These are phyloP conservation scores for Rossbeevera mucosa DNA, from an alignment of 768 basidiomycete genomes.

Conservation along the genomic window DNA sequence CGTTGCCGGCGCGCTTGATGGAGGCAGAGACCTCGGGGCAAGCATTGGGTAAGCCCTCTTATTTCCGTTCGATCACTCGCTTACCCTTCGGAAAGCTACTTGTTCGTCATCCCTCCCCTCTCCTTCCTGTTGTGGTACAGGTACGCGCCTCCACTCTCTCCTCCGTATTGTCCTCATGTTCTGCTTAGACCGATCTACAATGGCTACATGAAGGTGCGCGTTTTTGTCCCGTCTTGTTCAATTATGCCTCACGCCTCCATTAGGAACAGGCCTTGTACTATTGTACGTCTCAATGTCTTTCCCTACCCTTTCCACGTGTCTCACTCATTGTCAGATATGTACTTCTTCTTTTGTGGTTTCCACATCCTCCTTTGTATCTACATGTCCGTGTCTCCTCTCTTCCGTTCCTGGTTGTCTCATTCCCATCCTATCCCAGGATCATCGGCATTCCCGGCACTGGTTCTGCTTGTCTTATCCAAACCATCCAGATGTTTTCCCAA, in stretches of 20 bases:
- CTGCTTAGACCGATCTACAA: slow-evolving; percentile 84
- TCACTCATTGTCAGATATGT: slow-evolving; percentile 61
- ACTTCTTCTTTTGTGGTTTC: slow-evolving; percentile 95
- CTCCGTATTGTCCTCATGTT: slow-evolving; percentile 7
- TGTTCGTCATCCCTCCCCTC: slow-evolving; percentile 68
- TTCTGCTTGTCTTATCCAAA: slow-evolving; percentile 92
- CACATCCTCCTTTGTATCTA: slow-evolving; percentile 91
- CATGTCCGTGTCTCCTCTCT: slow-evolving; percentile 51
- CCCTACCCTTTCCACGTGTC: neutral
- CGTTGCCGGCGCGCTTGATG: slow-evolving; percentile 68
- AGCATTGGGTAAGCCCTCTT: slow-evolving; percentile 63
- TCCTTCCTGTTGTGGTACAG: slow-evolving; percentile 97
- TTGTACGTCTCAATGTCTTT: slow-evolving; percentile 51
- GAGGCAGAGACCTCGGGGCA: slow-evolving; percentile 74
- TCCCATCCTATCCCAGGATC: slow-evolving; percentile 52
- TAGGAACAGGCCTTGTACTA: slow-evolving; percentile 93
- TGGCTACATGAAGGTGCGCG: slow-evolving; percentile 87
- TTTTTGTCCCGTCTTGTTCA: slow-evolving; percentile 21
- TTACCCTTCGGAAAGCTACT: slow-evolving; percentile 47
- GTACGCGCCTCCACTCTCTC: slow-evolving; percentile 39
- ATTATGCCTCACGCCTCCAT: slow-evolving; percentile 10
- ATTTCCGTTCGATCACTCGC: slow-evolving; percentile 21
- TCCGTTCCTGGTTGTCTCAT: slow-evolving; percentile 13
- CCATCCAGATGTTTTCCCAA: slow-evolving; percentile 71
- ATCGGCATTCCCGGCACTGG: slow-evolving; percentile 95